Percentiles rank a stretch among this genome's conserved stretches.
These are phyloP conservation scores for Triangularia setosa DNA, from an alignment of 2,329 filamentous ascomycete species.

Conservation along the genomic window DNA sequence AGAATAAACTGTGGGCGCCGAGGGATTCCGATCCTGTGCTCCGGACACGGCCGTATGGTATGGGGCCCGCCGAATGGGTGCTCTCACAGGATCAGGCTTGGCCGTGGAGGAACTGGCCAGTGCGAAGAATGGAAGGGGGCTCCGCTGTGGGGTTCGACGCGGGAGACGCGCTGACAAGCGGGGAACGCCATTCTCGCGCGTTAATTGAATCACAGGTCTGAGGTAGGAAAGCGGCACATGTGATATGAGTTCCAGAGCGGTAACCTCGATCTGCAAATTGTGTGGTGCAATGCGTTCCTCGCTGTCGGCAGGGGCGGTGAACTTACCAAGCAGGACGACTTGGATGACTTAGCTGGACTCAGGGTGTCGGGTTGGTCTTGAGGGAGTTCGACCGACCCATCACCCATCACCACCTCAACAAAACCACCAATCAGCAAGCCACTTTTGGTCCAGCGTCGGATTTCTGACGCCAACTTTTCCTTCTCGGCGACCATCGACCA, in stretches of 20 bases:
- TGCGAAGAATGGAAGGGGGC: neutral
- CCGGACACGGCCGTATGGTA: conserved; percentile 2
- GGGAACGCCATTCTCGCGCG: conserved; percentile 4
- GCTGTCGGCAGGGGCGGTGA: too few species aligned
- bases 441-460: neutral
- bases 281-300: neutral
- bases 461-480: too few species aligned
- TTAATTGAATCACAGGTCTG: conserved; percentile 1
- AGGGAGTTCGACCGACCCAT: too few species aligned
- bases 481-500: neutral
- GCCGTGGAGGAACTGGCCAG: neutral
- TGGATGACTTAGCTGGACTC: too few species aligned
- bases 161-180: neutral
- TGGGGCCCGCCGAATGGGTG: neutral
- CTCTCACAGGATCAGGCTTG: neutral
- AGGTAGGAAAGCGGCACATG: neutral
- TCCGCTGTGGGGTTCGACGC: neutral
- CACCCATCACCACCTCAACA: too few species aligned
- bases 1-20: too few species aligned
- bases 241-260: neutral
- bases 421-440: neutral
- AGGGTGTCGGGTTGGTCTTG: too few species aligned
- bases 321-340: too few species aligned
- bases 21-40: neutral
- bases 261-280: neutral